Evolutionary conservation across 768 basidiomycete genomes (phyloP), one percentile per base, ranked within the genome.

Genomic region (Mycena latifolia): DNA sequence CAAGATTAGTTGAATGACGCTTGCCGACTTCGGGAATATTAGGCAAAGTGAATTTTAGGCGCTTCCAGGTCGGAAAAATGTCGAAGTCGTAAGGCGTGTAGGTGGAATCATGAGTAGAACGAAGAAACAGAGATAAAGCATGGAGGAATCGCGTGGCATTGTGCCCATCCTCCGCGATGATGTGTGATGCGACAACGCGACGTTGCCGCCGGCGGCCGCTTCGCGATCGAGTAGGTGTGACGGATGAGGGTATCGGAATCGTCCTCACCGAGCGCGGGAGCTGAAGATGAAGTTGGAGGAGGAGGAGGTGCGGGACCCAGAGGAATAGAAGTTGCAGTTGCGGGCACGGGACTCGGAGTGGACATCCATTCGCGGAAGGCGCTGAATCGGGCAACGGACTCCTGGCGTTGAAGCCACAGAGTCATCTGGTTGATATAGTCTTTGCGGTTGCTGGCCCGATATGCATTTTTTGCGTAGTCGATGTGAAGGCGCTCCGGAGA

Each of bases 401-500:
- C 81, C 35, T 77, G 77, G 8, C 74, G 69, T 7, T 65, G 52
- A 0, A 83, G 70, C 76, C 77, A 80, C 5, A 39, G 29, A 0
- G 76, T 73, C 82, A 83, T 84, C 55, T 82, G 82, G 18, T 50
- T 52, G 24, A 70, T 47, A 50, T 75, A 72, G 43, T 78, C 72
- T 3, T 69, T 61, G 55, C 65, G 66, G 41, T 78, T 78, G 24
- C 39, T 70, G 0, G 70, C 69, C 12, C 67, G 25, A 29, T 72
- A 75, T 0, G 70, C 73, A 17, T 73, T 58, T 63, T 84, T 82
- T 4, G 80, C 76, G 52, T 70, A 78, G 69, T 82, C 73, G 29
- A 82, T 82, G 55, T 83, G 82, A 2, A 82, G 72, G 2, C 73
- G 73, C 65, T 81, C 78, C 0, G 73, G 73, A 0, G 63, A 53